Evolutionary conservation across 2,329 filamentous ascomycete genomes (phyloP).

Genomic region (Ophiocordyceps australis): DNA sequence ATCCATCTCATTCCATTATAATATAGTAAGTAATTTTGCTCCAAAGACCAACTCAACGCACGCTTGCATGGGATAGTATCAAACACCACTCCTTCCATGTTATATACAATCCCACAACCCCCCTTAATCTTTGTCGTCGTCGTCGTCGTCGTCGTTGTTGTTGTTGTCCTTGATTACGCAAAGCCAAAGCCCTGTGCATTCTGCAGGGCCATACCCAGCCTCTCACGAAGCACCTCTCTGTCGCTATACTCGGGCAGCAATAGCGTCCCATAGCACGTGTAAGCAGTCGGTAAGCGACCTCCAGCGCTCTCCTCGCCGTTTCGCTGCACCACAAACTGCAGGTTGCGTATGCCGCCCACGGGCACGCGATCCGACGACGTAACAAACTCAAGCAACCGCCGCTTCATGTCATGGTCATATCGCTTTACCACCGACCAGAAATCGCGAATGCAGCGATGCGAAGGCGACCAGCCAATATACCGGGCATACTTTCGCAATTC

Average conservation of each 20-base stretch:
- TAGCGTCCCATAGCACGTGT: conserved; percentile 85
- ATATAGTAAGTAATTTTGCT: too few species aligned
- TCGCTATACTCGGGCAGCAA: conserved; percentile 68
- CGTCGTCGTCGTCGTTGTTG: too few species aligned
- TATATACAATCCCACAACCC: too few species aligned
- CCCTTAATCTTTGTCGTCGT: too few species aligned
- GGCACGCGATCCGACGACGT: conserved; percentile 85
- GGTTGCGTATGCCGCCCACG: conserved; percentile 63
- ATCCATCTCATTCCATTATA: too few species aligned
- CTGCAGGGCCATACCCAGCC: conserved; percentile 70
- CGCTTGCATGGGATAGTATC: too few species aligned
- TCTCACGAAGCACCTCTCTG: conserved; percentile 50
- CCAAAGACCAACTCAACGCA: too few species aligned
- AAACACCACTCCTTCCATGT: too few species aligned
- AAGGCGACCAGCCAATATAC: conserved; percentile 66
- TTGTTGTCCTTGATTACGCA: too few species aligned
- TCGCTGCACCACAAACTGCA: conserved; percentile 70
- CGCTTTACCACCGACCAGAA: conserved; percentile 71
- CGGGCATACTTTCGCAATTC: conserved; percentile 53
- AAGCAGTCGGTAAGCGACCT: conserved; percentile 60
- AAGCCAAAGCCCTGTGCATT: conserved; percentile 84
- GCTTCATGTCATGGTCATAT: conserved; percentile 52
- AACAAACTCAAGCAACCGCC: conserved; percentile 76
- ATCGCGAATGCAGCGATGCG: conserved; percentile 49
- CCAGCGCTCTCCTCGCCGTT: conserved; percentile 41